phyloP scores from a whole-genome alignment of 2,329 filamentous ascomycete genomes.

The Ilyonectria robusta region DNA sequence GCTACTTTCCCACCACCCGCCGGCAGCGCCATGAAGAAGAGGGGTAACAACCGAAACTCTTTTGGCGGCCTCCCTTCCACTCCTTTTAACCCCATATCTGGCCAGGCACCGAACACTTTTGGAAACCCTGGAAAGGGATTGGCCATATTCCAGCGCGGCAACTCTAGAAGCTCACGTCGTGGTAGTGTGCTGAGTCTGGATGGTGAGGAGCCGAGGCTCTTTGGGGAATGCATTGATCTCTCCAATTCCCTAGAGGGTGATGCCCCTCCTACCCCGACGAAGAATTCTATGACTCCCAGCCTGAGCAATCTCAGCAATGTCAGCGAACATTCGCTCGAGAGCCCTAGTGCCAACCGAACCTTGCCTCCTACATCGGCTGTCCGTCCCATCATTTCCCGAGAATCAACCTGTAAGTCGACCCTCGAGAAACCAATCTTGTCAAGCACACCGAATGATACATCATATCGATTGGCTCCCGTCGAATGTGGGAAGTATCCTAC shows the following conservation, averaged over 20 bases:
- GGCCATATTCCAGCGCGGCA: slow-evolving; percentile 75
- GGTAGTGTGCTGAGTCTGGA: slow-evolving; percentile 87
- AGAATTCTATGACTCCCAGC: slow-evolving; percentile 68
- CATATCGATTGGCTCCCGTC: slow-evolving; percentile 47
- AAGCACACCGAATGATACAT: slow-evolving; percentile 31
- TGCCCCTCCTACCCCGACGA: slow-evolving; percentile 94
- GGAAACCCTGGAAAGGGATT: slow-evolving; percentile 72
- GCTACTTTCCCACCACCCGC: slow-evolving; percentile 73
- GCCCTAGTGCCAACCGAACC: slow-evolving; percentile 63
- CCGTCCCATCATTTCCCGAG: slow-evolving; percentile 53
- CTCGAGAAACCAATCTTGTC: slow-evolving; percentile 34
- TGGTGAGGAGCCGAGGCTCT: slow-evolving; percentile 76
- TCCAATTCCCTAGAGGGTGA: slow-evolving; percentile 64
- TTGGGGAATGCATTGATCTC: slow-evolving; percentile 50
- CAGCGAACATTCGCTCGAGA: slow-evolving; percentile 58
- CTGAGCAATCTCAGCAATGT: slow-evolving; percentile 55
- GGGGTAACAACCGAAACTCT: slow-evolving; percentile 75
- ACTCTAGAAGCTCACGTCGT: slow-evolving; percentile 62
- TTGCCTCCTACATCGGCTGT: slow-evolving; percentile 60
- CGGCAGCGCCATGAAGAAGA: slow-evolving; percentile 74
- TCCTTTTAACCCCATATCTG: slow-evolving; percentile 78
- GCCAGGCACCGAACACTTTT: slow-evolving; percentile 62
- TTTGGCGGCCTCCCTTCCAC: slow-evolving; percentile 83
- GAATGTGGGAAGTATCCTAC: slow-evolving; percentile 52
- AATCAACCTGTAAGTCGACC: slow-evolving; percentile 63